Evolutionary conservation across 164 flowering plant genomes (phyloP).

Genomic region (Warburgia ugandensis): DNA sequence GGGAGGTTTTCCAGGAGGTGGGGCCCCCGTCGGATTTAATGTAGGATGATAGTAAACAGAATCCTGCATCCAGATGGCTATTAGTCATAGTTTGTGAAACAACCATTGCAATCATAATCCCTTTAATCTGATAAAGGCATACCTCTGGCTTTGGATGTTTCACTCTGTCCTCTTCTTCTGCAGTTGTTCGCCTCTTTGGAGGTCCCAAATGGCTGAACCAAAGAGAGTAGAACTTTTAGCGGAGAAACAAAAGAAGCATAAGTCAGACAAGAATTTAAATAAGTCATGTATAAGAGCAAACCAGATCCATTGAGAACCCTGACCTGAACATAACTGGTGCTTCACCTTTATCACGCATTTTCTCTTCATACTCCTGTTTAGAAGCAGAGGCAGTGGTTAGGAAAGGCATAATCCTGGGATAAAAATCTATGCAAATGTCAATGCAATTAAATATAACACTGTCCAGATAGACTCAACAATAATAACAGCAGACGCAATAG

Average conservation of each 20-base stretch:
- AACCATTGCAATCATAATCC: not conserved
- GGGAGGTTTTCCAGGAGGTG: slow-evolving; percentile 99
- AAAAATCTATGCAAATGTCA: too few relatives aligned
- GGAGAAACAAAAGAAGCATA: not conserved
- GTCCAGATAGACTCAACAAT: too few relatives aligned
- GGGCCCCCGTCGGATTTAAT: slow-evolving; percentile 93
- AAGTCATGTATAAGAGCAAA: slow-evolving; percentile 2
- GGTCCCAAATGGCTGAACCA: slow-evolving; percentile 98
- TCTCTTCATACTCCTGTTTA: slow-evolving; percentile 83
- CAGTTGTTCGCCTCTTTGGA: slow-evolving; percentile 59
- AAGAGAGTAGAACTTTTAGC: slow-evolving; percentile 1
- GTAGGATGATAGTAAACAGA: slow-evolving; percentile 97
- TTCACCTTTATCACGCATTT: slow-evolving; percentile 88
- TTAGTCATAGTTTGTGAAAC: slow-evolving; percentile 7
- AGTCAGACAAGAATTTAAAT: not conserved
- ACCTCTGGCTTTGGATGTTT: slow-evolving; percentile 94
- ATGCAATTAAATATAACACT: too few relatives aligned
- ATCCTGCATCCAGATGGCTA: slow-evolving; percentile 49
- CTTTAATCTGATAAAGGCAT: not conserved
- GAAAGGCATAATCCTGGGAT: not conserved
- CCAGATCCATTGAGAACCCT: slow-evolving; percentile 4
- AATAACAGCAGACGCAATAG: too few relatives aligned
- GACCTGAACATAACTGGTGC: slow-evolving; percentile 99
- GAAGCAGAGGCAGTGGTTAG: not conserved
- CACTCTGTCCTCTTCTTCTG: slow-evolving; percentile 88